Conservation (phyloP, 2,329 filamentous ascomycete species). For the Chalara sp. region DNA sequence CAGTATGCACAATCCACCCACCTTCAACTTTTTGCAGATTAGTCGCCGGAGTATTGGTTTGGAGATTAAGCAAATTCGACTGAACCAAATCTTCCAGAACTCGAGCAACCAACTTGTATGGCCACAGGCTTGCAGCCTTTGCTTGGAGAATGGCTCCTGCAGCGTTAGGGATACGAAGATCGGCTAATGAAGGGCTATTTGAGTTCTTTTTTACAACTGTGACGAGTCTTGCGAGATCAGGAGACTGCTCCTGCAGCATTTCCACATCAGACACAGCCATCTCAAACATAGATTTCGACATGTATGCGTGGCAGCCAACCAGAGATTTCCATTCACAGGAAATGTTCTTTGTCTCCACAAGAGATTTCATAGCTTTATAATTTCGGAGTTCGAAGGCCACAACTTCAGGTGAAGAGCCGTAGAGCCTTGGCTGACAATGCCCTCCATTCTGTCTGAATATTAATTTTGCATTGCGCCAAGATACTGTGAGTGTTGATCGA, state of each 20-base stretch:
- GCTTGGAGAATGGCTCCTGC: constrained; percentile 58
- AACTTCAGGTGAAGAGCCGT: constrained; percentile 51
- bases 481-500: constrained; percentile 8
- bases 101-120: constrained; percentile 75
- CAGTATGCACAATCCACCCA: constrained; percentile 58
- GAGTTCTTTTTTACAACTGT: constrained; percentile 28
- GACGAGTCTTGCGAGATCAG: constrained; percentile 45
- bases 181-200: constrained; percentile 33
- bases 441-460: constrained; percentile 50
- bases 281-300: constrained; percentile 46
- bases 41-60: constrained; percentile 64
- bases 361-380: constrained; percentile 49
- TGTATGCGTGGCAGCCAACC: constrained; percentile 58
- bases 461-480: constrained; percentile 1
- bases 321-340: constrained; percentile 63
- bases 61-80: constrained; percentile 54
- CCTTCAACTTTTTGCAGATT: constrained; percentile 33
- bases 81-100: constrained; percentile 46
- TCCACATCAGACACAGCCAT: constrained; percentile 44
- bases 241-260: constrained; percentile 41
- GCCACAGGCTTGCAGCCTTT: constrained; percentile 66
- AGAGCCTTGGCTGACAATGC: constrained; percentile 70
- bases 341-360: constrained; percentile 51
- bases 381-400: constrained; percentile 68
- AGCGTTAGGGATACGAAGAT: constrained; percentile 48